Evolutionary conservation across 2,329 filamentous ascomycete species (phyloP).

Genomic region (Colletotrichum phormii): DNA sequence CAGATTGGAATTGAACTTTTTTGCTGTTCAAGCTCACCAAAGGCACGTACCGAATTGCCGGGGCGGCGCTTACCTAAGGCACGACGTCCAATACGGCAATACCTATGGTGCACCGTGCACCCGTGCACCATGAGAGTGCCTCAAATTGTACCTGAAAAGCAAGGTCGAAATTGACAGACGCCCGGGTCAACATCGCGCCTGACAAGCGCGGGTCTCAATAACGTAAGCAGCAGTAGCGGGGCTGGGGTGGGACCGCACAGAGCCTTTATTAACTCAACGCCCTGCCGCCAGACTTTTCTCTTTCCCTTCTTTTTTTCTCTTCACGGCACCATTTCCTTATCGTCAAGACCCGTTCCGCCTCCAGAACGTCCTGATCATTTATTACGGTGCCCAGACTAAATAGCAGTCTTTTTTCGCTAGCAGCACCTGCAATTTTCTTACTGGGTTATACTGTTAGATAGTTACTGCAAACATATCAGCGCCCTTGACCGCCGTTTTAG

Average conservation of each 20-base stretch:
- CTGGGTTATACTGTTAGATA: conserved; percentile 96
- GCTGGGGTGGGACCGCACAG: conserved; percentile 6
- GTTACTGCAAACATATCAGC: conserved; percentile 81
- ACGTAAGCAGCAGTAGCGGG: conserved; percentile 15
- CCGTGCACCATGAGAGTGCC: neutral
- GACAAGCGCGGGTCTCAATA: neutral
- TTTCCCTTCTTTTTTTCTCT: conserved; percentile 49
- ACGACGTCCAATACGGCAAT: neutral
- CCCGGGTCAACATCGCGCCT: conserved; percentile 9
- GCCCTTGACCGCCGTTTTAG: neutral
- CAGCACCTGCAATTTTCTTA: conserved; percentile 80
- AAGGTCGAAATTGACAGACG: neutral
- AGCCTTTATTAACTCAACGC: conserved; percentile 35
- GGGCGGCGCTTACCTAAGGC: conserved; percentile 40
- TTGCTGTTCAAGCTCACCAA: conserved; percentile 37
- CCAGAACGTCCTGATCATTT: conserved; percentile 92
- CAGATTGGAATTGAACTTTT: conserved; percentile 43
- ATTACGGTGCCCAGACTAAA: conserved; percentile 83
- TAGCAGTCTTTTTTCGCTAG: conserved; percentile 98
- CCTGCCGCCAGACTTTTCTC: neutral
- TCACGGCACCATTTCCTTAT: conserved; percentile 92
- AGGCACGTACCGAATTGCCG: conserved; percentile 42
- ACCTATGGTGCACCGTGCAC: neutral
- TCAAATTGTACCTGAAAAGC: neutral
- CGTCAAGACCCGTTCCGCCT: conserved; percentile 79